Evolutionary conservation across 768 basidiomycete species (phyloP).

Genomic region (Tulasnella sp.): DNA sequence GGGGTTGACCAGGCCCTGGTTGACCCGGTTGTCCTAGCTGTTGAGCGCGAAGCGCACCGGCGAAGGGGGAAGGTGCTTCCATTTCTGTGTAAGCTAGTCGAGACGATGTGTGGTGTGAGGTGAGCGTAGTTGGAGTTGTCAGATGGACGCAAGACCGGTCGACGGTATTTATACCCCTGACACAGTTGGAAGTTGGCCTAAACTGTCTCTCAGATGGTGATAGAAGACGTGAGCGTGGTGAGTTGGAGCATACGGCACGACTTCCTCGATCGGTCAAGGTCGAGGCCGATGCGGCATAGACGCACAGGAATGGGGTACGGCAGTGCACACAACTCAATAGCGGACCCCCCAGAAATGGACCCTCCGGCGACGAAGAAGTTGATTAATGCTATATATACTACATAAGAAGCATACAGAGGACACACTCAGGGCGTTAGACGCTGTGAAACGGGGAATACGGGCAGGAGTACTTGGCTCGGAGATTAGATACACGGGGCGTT

Average conservation of each 20-base stretch:
- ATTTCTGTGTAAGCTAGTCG: not conserved
- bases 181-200: not conserved
- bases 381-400: too few species aligned
- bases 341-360: too few species aligned
- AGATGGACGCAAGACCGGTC: not conserved
- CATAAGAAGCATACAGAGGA: too few species aligned
- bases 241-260: not conserved
- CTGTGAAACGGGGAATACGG: too few species aligned
- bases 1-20: not conserved
- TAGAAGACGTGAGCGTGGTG: not conserved
- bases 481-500: too few species aligned
- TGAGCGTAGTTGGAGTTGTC: not conserved
- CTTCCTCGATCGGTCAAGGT: not conserved
- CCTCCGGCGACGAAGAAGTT: too few species aligned
- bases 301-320: not conserved
- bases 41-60: constrained; percentile 15
- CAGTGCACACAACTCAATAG: not conserved
- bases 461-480: too few species aligned
- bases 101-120: not conserved
- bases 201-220: not conserved
- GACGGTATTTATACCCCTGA: not conserved
- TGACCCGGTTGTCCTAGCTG: constrained; percentile 13
- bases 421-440: too few species aligned
- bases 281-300: not conserved
- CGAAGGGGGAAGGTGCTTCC: not conserved